Base-by-base conservation (phyloP, 2,329 filamentous ascomycete genomes). In the Aspergillus pseudonomiae region DNA sequence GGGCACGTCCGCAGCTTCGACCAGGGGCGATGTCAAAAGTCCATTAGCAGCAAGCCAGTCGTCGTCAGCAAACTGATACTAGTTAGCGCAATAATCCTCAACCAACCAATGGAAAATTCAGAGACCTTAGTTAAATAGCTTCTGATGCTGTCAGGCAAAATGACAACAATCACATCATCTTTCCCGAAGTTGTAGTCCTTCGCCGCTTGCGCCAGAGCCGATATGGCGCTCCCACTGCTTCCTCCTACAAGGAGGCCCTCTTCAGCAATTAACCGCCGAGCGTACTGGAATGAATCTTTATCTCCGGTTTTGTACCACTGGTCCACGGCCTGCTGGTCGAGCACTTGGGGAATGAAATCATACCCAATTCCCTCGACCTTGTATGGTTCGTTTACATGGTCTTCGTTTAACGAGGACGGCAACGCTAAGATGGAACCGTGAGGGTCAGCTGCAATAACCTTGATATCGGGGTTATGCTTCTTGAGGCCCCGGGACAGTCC, bases 301-400 rank as follows among this genome's bases (percentile, higher is more conserved):
- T 99, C 95, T 65, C 94, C 92, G 4, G 95, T 99, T 87, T 99
- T 99, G 83, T 97, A 98, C 95, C 95, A 99, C 75, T 90, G 91
- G 78, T 97, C 92, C 34, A 99, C 91, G 6, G 86, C 78, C 32
- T 89, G 80, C 74, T 90, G 92, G 69, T 95, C 89, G 61, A 99
- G 84, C 6, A 99, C 96, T 28, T 98, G 92, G 7, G 96, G 95
- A 64, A 99, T 91, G 78, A 99, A 99, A 78, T 99, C 95, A 78
- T 99, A 99, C 24, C 95, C 95, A 73, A 99, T 99, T 50, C 95
- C 95, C 82, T 99, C 95, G 0, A 99, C 95, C 82, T 99, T 98
- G 84, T 99, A 99, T 1, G 89, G 84, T 78, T 93, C 89, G 74
- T 97, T 94, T 65, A 87, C 86, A 75, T 89, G 87, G 67, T 92